Evolutionary conservation across 441 rosid species (phyloP), one percentile per base, ranked within the genome.

Genomic region (Raphanus hybrid): DNA sequence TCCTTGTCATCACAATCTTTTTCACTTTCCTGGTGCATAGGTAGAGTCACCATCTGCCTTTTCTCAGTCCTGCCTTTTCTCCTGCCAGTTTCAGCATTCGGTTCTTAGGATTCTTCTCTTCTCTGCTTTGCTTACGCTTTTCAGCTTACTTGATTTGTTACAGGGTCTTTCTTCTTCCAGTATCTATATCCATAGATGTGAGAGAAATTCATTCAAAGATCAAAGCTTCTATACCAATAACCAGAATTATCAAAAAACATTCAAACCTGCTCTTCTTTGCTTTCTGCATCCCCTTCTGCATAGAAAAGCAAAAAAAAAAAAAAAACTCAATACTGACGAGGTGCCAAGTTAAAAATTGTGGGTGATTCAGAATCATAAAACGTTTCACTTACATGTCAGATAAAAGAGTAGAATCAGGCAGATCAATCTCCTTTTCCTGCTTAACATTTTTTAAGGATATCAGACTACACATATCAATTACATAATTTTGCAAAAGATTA

Each of bases 351-450:
- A 41, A 23, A 18, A 45, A 4, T n/a, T 58, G 8, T 18, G 34
- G 8, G 15, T 65, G 64, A 58, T 37, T 55, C 34, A 74, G 15
- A 37, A 37, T 3, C 41, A 37, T 37, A 20, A 18, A 16, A 63
- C 11, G 55, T 61, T 32, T 55, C 58, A 84, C 93, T 83, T 84
- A 91, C 93, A 66, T 3, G n/a, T 75, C 77, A 67, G 77, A 67
- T 27, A 85, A 85, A 54, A 74, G 39, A 69, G 66, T 65, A 10
- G 77, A 62, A 37, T 82, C 70, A 60, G 78, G 75, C 69, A 65
- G 69, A 57, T 70, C 82, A 69, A 39, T 76, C 55, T 60, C 78
- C 60, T 64, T 65, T 43, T 69, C 86, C 81, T 87, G 85, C 70
- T 64, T 41, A 76, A 26, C 39, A 62, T 78, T 73, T 52, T 65